Evolutionary conservation across 202 grass and related monocot genomes (phyloP), one percentile per base, ranked within the genome.

Genomic region (Schoenoplectus triqueter): DNA sequence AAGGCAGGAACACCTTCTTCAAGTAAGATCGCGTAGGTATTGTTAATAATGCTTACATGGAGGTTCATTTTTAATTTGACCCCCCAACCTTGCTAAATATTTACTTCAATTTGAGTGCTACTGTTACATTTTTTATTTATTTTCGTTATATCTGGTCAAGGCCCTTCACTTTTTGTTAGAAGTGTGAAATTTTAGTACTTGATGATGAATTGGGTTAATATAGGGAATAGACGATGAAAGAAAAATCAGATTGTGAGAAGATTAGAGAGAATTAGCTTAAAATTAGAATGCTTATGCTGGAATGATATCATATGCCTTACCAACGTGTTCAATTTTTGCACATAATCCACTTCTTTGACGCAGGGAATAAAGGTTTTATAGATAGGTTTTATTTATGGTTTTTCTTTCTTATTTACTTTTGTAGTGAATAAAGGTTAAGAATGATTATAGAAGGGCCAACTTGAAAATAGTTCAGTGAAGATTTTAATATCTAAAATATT

Each of bases 11-110:
- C 91, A 59, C 19, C 51, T 94, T 84, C 75, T 95, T 95, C 84
- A 94, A 90, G 89, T 94, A 92, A 87, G 91, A 92, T 2, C 93
- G 95, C 60, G 82, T 98, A 86, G 89, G 93, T 78, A 93, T 91
- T 65, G 93, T 93, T 88, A 98, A 95, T 89, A 93, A 95, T 86
- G 91, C 93, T 40, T 98, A 98, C 90, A 95, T 93, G 39, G 96
- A 89, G 93, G 92, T 95, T 86, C 18, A 48, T 10, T 39, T 68
- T 5, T 17, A 66, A 45, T 55, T 50, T 40, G 17, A 15, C 31
- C 41, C 51, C 15, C 81, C 7, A 41, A 66, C 31, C 20, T 77
- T 64, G 45, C 14, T 76, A 46, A 20, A 65, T 45, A 49, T 49
- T 49, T 49, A 49, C 0, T 40, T 0, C 14, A 15, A 50, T 31